phyloP scores from a whole-genome alignment of 2,329 filamentous ascomycete species.

The Talaromyces marneffei region DNA sequence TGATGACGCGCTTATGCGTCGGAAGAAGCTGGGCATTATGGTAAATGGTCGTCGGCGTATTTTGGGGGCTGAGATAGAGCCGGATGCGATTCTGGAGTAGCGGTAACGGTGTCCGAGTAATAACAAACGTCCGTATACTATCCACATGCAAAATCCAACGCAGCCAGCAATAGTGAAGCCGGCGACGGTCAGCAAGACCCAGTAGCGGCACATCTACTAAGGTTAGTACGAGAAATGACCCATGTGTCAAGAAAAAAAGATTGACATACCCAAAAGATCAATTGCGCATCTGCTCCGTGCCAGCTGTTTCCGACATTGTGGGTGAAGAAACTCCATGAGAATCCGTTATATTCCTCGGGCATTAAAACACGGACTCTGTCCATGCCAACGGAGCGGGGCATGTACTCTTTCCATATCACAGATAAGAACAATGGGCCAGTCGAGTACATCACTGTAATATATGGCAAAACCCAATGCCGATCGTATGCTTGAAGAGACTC shows the following conservation, averaged over 20 bases:
- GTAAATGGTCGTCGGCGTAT: constrained; percentile 28
- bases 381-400: constrained; percentile 39
- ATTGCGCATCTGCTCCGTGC: constrained; percentile 57
- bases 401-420: constrained; percentile 70
- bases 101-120: constrained; percentile 38
- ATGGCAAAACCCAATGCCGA: constrained; percentile 62
- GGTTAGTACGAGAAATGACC: not conserved
- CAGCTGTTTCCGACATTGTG: constrained; percentile 60
- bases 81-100: constrained; percentile 3
- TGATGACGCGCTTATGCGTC: constrained; percentile 35
- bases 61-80: constrained; percentile 24
- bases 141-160: constrained; percentile 46
- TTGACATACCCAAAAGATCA: constrained; percentile 57
- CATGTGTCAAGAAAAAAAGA: not conserved
- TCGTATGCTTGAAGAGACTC: constrained; percentile 62
- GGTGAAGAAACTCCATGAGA: constrained; percentile 67
- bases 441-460: constrained; percentile 74
- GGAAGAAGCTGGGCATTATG: constrained; percentile 32
- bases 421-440: constrained; percentile 72
- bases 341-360: constrained; percentile 63
- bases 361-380: constrained; percentile 62
- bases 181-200: constrained; percentile 49
- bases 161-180: constrained; percentile 47
- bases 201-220: constrained; percentile 49
- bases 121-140: constrained; percentile 45